phyloP scores from a whole-genome alignment of 2,329 filamentous ascomycete species.

The Paracoccidioides lutzii region DNA sequence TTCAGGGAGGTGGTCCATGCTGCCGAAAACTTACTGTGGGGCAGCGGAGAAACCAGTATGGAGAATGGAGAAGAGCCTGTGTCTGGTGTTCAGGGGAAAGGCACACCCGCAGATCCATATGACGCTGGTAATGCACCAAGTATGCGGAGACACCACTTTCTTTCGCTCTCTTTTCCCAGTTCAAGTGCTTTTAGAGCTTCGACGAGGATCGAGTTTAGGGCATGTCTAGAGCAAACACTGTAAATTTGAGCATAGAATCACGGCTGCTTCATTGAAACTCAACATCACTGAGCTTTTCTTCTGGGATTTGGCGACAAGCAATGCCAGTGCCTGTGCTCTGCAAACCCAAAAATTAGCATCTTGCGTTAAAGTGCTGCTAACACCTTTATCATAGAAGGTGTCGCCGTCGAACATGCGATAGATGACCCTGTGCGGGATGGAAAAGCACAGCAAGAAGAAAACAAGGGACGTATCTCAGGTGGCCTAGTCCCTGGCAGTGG shows the following conservation, averaged over 20 bases:
- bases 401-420: slow-evolving; percentile 1
- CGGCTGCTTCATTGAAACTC: too few species aligned
- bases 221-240: too few species aligned
- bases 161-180: neutral
- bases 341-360: slow-evolving; percentile 14
- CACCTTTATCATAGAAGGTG: neutral
- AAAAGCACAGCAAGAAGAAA: neutral
- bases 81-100: slow-evolving; percentile 56
- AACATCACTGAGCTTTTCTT: too few species aligned
- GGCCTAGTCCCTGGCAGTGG: neutral
- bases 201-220: too few species aligned
- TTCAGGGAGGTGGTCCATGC: slow-evolving; percentile 12
- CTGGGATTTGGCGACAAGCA: too few species aligned
- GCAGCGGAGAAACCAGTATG: slow-evolving; percentile 19
- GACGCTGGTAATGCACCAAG: slow-evolving; percentile 64
- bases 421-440: neutral
- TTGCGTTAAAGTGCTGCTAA: neutral
- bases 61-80: slow-evolving; percentile 50
- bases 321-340: neutral
- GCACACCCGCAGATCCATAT: slow-evolving; percentile 57
- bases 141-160: slow-evolving; percentile 19
- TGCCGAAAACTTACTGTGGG: slow-evolving; percentile 40
- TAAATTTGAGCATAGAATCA: too few species aligned
- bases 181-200: too few species aligned
- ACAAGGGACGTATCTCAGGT: neutral